Evolutionary conservation across 2,329 filamentous ascomycete species (phyloP).

Genomic region (Talaromyces sp.): DNA sequence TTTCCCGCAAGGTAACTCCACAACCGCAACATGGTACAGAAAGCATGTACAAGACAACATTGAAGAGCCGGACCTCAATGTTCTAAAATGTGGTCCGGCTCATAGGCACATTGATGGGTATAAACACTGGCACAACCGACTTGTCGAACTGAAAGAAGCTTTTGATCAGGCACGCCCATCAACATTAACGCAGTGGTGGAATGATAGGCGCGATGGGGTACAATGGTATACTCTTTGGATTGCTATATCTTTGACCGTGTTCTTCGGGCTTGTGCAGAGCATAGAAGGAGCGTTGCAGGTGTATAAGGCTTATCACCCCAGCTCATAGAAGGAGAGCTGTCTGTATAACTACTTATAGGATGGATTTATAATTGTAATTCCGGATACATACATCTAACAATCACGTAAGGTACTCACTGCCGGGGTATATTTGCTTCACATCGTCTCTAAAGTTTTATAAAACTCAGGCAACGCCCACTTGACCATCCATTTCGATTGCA

Average conservation of each 20-base stretch:
- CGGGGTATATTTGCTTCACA: not conserved
- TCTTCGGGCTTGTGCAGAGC: conserved; percentile 44
- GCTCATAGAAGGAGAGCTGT: not conserved
- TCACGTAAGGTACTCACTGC: not conserved
- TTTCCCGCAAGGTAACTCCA: conserved; percentile 1
- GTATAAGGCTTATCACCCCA: conserved; percentile 26
- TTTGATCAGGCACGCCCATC: conserved; percentile 40
- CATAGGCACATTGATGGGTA: conserved; percentile 27
- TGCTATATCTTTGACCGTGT: conserved; percentile 36
- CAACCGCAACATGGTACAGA: not conserved
- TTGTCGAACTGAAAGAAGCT: conserved; percentile 43
- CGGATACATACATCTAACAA: not conserved
- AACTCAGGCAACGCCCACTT: conserved; percentile 31
- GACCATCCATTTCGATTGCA: conserved; percentile 35
- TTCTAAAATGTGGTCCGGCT: not conserved
- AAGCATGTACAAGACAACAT: not conserved
- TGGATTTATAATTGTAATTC: not conserved
- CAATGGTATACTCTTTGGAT: conserved; percentile 50
- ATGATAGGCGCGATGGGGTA: conserved; percentile 40
- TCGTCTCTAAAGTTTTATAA: not conserved
- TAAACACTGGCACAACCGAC: conserved; percentile 43
- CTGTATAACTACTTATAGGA: not conserved
- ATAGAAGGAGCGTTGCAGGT: conserved; percentile 45
- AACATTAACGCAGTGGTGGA: conserved; percentile 38
- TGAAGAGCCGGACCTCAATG: not conserved